Evolutionary conservation across 129 eudicot genomes (phyloP), one percentile per base, ranked within the genome.

Genomic region (Tanacetum coccineum): DNA sequence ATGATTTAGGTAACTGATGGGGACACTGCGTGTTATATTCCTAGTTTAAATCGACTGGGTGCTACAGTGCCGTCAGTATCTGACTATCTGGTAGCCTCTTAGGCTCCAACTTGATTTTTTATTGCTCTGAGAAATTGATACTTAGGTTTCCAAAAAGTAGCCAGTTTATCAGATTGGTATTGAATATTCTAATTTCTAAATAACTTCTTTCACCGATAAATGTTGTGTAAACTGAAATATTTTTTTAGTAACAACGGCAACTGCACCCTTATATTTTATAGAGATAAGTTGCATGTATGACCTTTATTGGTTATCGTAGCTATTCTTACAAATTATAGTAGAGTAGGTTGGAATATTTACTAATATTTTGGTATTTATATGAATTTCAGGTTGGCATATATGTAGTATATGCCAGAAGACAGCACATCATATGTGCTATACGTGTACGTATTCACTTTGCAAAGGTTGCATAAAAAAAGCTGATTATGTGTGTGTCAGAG

Each of bases 321-420:
- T 45, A 15, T 61, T 36, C 9, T 1, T 50, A 44, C 13, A 47
- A 30, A 46, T 17, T 28, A 44, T 7, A 20, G 21, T 25, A 68
- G 19, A 21, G 52, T 32, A 28, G 46, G 69, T 30, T 75, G 30
- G 9, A 20, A 12, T n/a, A n/a, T n/a, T n/a, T n/a, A 17, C 70
- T 72, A 30, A 64, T 65, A 13, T 64, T 2, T 59, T 68, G 70
- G 42, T 46, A 71, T 51, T 70, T 79, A 51, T n/a, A n/a, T 81
- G 45, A 13, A 73, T 74, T 81, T 64, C 95, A 93, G 98, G 98
- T 74, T 93, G 98, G 98, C 98, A 93, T 83, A 82, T 93, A 80
- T 93, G 98, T 62, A 93, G 90, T 75, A 80, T 76, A 61, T 93
- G 98, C 74, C 83, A 83, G 83, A 93, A 85, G 82, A 63, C 87